Evolutionary conservation across 352 stramenopile species (phyloP), one percentile per base, ranked within the genome.

Genomic region (Phytophthora pistaciae): DNA sequence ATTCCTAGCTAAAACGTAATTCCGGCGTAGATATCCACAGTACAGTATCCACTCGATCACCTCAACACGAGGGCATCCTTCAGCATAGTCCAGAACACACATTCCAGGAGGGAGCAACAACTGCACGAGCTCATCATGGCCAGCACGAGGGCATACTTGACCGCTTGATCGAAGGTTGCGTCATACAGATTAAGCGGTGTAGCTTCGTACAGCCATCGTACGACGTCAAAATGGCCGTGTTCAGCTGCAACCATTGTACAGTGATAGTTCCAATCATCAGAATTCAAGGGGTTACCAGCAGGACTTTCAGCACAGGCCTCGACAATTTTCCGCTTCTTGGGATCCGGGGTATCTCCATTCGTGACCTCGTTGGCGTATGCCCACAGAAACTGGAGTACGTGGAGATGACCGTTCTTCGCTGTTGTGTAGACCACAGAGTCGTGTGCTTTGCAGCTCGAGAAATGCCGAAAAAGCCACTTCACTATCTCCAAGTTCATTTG

Each of bases 21-120:
- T 20, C 8, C 40, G 53, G 10, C 25, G 7, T 18, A 71, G 53
- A 27, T 66, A 63, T 27, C 38, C 57, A 8, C 55, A 52, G 18
- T 60, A 20, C 49, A 72, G 7, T 58, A 72, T 66, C 65, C 50
- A 72, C 16, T 72, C 40, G 6, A 72, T 58, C 42, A 72, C 16
- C 10, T 66, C 57, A 1, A 4, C 14, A 3, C 40, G 9, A 11
- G 56, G 56, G 31, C 36, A 16, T 57, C 3, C 44, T 14, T 1
- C 23, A 10, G 49, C 57, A 21, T 66, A 57, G n/a, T 61, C 49
- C 36, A 71, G 21, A 3, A 62, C 56, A 50, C 48, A 60, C 21
- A 7, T 42, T 10, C 36, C 36, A 42, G 36, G 36, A 42, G 1
- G 36, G 1, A 42, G 36, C 36, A 42, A 16, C 36, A 42, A 16